These are phyloP conservation scores for Gastrolobium bilobum DNA, from an alignment of 306 rosid genomes.

Conservation along the genomic window DNA sequence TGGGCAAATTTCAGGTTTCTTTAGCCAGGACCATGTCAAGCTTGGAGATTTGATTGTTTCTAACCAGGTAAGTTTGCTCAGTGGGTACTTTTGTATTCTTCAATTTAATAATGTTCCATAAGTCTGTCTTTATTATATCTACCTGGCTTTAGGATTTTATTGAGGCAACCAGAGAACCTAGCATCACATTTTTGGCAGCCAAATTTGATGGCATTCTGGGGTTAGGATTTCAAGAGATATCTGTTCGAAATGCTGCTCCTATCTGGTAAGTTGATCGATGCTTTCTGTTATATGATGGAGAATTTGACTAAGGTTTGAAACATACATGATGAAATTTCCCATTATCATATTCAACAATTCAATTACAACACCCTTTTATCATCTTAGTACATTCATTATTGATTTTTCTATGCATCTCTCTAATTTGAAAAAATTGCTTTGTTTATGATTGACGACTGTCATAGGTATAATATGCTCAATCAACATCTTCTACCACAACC, in stretches of 20 bases:
- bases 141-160: slow-evolving; percentile 54
- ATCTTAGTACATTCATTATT: not conserved
- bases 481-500: slow-evolving; percentile 50
- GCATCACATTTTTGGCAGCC: slow-evolving; percentile 55
- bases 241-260: slow-evolving; percentile 53
- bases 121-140: not conserved
- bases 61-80: slow-evolving; percentile 47
- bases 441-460: slow-evolving; percentile 3
- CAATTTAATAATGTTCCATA: not conserved
- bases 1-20: slow-evolving; percentile 60
- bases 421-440: not conserved
- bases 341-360: not conserved
- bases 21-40: slow-evolving; percentile 50
- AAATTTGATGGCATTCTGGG: slow-evolving; percentile 56
- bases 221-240: slow-evolving; percentile 58
- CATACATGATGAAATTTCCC: not conserved
- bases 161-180: slow-evolving; percentile 61
- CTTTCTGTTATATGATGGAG: slow-evolving; percentile 11
- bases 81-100: not conserved
- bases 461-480: slow-evolving; percentile 51
- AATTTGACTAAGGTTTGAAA: slow-evolving; percentile 17
- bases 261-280: slow-evolving; percentile 56
- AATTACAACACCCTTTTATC: not conserved
- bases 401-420: slow-evolving; percentile 9
- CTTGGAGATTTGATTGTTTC: slow-evolving; percentile 51